Percentiles rank a stretch among this genome's conserved stretches.
These are phyloP conservation scores for Kodamaea suecica DNA, from an alignment of 1,139 yeast genomes.

Conservation along the genomic window DNA sequence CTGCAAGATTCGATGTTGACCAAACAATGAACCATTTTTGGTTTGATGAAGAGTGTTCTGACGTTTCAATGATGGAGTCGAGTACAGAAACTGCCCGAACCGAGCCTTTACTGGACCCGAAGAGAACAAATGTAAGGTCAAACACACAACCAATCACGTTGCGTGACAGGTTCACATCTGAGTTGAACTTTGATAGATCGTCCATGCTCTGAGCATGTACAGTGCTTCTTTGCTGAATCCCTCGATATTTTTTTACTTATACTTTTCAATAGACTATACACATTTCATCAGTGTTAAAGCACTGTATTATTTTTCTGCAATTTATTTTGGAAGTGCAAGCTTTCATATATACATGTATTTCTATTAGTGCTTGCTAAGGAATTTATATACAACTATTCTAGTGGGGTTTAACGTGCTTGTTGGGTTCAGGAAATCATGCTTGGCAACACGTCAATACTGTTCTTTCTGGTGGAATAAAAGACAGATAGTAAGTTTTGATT, in stretches of 20 bases:
- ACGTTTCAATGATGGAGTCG: constrained; percentile 3
- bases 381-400: no score
- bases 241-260: no score
- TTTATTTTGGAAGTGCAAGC: background rate
- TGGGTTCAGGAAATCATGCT: constrained; percentile 7
- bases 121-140: constrained; percentile 15
- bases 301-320: no score
- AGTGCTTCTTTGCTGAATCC: no score
- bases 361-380: no score
- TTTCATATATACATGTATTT: no score
- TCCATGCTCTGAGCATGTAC: constrained; percentile 6
- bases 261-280: no score
- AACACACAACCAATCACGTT: constrained; percentile 36
- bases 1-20: constrained; percentile 47
- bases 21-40: constrained; percentile 58
- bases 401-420: no score
- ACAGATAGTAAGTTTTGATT: constrained; percentile 27
- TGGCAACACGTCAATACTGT: constrained; percentile 17
- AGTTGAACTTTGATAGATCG: constrained; percentile 17
- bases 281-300: no score
- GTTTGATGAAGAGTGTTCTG: constrained; percentile 33
- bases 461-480: constrained; percentile 31
- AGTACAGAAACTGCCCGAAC: background rate
- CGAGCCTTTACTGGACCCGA: no score
- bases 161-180: constrained; percentile 32